A percentile compares a stretch with the other conserved stretches of the same genome.
phyloP scores from a whole-genome alignment of 1,139 yeast species.

The Pichia sp. region DNA sequence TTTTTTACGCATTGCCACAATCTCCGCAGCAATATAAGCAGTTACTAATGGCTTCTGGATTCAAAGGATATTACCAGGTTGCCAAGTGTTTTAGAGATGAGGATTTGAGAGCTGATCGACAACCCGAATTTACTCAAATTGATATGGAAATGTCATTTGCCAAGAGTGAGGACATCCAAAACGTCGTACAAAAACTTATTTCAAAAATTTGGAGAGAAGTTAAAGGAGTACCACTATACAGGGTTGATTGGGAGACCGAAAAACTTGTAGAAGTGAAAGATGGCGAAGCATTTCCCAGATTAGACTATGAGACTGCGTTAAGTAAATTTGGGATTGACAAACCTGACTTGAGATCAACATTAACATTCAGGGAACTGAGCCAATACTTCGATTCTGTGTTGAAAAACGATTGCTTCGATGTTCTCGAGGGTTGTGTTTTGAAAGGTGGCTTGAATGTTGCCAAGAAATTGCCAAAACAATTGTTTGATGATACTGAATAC shows the following conservation, averaged over 20 bases:
- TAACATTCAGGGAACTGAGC: slow-evolving; percentile 50
- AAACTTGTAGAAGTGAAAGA: slow-evolving; percentile 27
- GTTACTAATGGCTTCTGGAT: slow-evolving; percentile 89
- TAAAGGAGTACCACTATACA: slow-evolving; percentile 38
- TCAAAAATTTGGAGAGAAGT: slow-evolving; percentile 52
- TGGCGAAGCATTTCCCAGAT: slow-evolving; percentile 37
- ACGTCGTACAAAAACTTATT: slow-evolving; percentile 58
- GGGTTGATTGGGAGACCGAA: slow-evolving; percentile 26
- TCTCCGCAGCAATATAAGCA: slow-evolving; percentile 98
- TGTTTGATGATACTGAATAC: slow-evolving; percentile 47
- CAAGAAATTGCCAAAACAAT: slow-evolving; percentile 35
- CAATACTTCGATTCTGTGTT: slow-evolving; percentile 38
- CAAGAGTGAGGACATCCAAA: slow-evolving; percentile 59
- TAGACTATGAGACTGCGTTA: slow-evolving; percentile 69
- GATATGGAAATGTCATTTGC: slow-evolving; percentile 93
- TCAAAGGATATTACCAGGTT: slow-evolving; percentile 78
- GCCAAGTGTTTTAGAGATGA: slow-evolving; percentile 96
- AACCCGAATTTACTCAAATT: slow-evolving; percentile 94
- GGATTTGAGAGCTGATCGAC: slow-evolving; percentile 90
- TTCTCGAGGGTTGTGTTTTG: slow-evolving; percentile 69
- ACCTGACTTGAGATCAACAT: slow-evolving; percentile 74
- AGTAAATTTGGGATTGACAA: slow-evolving; percentile 83
- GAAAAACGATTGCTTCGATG: slow-evolving; percentile 45
- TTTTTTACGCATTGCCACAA: slow-evolving; percentile 88
- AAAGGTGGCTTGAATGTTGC: slow-evolving; percentile 39